These are phyloP conservation scores for Backusella parvicylindrica DNA, from an alignment of 192 early-diverging fungal species.

Conservation along the genomic window DNA sequence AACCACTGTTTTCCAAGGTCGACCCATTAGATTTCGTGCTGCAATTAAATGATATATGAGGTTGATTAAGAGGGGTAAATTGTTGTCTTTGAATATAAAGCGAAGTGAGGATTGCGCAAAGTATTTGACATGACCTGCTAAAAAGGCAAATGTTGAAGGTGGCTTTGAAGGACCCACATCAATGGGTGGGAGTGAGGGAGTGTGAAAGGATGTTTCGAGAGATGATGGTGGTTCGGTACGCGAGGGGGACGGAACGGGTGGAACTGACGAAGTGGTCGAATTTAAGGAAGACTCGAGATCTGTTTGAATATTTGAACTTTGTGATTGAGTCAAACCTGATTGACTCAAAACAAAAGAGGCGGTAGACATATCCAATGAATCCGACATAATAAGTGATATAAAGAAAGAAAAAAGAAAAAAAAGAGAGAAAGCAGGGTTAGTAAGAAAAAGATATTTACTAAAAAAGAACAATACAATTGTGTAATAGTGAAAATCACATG, in stretches of 20 bases:
- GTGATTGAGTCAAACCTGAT: background rate
- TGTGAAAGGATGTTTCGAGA: background rate
- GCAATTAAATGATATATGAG: conserved; percentile 22
- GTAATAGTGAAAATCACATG: background rate
- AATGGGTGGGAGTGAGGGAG: background rate
- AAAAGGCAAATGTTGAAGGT: background rate
- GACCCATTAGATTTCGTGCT: conserved; percentile 11
- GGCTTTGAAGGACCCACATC: background rate
- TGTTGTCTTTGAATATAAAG: conserved; percentile 34
- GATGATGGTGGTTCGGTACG: no score
- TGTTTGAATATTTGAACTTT: conserved; percentile 1
- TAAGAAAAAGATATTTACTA: background rate
- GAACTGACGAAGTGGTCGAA: background rate
- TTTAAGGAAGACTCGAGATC: background rate
- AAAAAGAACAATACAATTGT: background rate
- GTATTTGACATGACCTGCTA: background rate
- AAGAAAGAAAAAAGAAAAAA: background rate
- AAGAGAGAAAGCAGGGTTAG: background rate
- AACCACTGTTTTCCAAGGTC: background rate
- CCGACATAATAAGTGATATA: background rate
- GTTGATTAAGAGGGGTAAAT: conserved; percentile 28
- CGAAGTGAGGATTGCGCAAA: background rate
- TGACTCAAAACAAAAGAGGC: conserved; percentile 14
- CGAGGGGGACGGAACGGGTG: background rate
- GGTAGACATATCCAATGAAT: conserved; percentile 23